Base-by-base conservation (phyloP, 2,329 filamentous ascomycete genomes). In the Ampelomyces quisqualis region DNA sequence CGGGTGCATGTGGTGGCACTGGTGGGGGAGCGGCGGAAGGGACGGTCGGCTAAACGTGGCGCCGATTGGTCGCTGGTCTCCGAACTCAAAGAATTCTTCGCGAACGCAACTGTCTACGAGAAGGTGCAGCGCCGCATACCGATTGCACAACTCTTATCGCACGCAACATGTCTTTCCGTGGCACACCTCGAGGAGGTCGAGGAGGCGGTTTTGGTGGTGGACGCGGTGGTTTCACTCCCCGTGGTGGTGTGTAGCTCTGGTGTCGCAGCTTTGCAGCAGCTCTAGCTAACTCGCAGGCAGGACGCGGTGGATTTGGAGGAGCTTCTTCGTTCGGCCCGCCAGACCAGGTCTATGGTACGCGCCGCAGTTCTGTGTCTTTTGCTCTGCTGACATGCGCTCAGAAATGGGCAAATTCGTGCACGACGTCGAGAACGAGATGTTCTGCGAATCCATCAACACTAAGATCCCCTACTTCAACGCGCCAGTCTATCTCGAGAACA, bases 391-490 rank as follows among this genome's bases (percentile, higher is more conserved):
- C 22, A 13, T 28, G 22, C 27, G 3, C 35, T 79, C 28, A 85
- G 93, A 96, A 75, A 89, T 98, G 86, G 93, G 93, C 71, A 82
- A 81, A 54, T 95, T 97, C 73, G 74, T 96, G 69, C 93, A 98
- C 76, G 84, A 90, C 44, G 91, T 88, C 75, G 93, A 98, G 74
- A 91, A 91, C 70, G 93, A 98, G 73, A 93, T 98, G 80, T 86
- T 98, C 59, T 96, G 91, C 86, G 85, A 90, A 73, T 94, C 88
- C 57, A 85, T 86, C 73, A 97, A 96, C 78, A 77, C 86, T 61
- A 97, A 97, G 76, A 86, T 98, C 53, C 93, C 93, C 49, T 95
- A 95, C 77, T 98, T 98, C 85, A 97, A 96, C 77, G 93, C 93
- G 48, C 90, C 90, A 57, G 95, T 98, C 71, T 98, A 93, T 76